Base-by-base conservation (phyloP, 225 moss, liverwort and hornwort genomes). In the Marchantia paleacea region DNA sequence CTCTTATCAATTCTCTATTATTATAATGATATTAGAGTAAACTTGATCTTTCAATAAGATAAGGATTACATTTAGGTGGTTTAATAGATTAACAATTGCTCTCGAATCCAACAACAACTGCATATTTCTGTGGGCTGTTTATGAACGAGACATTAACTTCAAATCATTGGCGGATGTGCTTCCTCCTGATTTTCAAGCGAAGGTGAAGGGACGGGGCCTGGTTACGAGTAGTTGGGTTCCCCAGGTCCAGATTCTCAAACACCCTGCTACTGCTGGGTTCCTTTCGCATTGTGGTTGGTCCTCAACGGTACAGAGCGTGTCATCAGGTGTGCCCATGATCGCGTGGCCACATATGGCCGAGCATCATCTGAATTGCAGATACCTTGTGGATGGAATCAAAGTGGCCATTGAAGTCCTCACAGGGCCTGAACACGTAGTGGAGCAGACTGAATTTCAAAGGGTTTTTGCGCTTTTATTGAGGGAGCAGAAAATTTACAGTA, bases 101-200 rank as follows among this genome's bases (percentile, higher is more conserved):
- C 48, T 81, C 15, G 81, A 81, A 52, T 19, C 52, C 30, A 60
- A 22, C 19, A 60, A 76, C 26, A 47, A 77, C 2, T 75, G 55
- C n/a, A 76, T 25, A 16, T 78, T 82, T 15, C 61, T 82, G 82
- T 82, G 82, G 82, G 82, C 72, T 12, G 28, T 77, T 25, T 69
- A 65, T 49, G 15, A 55, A 57, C 12, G 15, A 47, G 48, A 76
- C 12, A 48, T 4, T 24, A 26, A 50, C 9, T 31, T 55, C 8
- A 12, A 49, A 51, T 12, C 55, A 22, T n/a, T 76, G 49, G 77
- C 77, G n/a, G 76, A 81, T 8, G 58, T 69, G 55, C 81, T 82
- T 55, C 79, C 75, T 12, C 51, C 60, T 65, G 75, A 61, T 66
- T 79, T 79, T 54, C 26, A 19, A 50, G 29, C 16, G 15, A 52